Base-by-base conservation (phyloP, 2,329 filamentous ascomycete genomes). In the Monosporascus sp. region DNA sequence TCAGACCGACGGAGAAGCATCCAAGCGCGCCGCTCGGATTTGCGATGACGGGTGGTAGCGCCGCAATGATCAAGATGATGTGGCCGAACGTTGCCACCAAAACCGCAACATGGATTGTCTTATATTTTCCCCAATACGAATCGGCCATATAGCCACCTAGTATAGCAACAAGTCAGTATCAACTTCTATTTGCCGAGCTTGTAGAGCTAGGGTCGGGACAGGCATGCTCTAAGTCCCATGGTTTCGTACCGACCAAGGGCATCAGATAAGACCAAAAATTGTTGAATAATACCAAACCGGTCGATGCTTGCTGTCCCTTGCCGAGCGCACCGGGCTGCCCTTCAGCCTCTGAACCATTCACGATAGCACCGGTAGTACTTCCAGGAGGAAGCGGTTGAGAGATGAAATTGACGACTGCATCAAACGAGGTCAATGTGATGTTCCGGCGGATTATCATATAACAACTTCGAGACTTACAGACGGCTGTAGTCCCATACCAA, bases 401-500 rank as follows among this genome's bases (percentile, higher is more conserved):
- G 59, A 87, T 82, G 71, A 84, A 87, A 64, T 87, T 87, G 66
- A 82, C 80, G 61, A 77, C 64, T 67, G 50, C 59, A 40, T 66
- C 68, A 44, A 66, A 69, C 16, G 58, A 61, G 31, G 67, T 50
- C 51, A 55, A 48, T n/a, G n/a, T 26, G 20, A 8, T 5, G 36
- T 52, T 46, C 16, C 14, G n/a, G 6, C 17, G 5, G 17, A 19
- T 24, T 16, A 14, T 9, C 7, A 52, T 46, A 56, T 49, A 16
- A 48, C 19, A 49, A 31, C 20, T 24, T 47, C n/a, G 17, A 31
- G 7, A 75, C 76, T 59, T 76, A 79, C 81, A 85, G 41, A 85
- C 75, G 49, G 80, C 77, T 17, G 79, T 81, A 8, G 80, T 83
- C 40, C 84, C 84, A 62, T 86, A 86, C 71, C 83, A 87, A 5